These are phyloP conservation scores for Phaeosphaeria sp. DNA, from an alignment of 2,329 filamentous ascomycete genomes.

Conservation along the genomic window DNA sequence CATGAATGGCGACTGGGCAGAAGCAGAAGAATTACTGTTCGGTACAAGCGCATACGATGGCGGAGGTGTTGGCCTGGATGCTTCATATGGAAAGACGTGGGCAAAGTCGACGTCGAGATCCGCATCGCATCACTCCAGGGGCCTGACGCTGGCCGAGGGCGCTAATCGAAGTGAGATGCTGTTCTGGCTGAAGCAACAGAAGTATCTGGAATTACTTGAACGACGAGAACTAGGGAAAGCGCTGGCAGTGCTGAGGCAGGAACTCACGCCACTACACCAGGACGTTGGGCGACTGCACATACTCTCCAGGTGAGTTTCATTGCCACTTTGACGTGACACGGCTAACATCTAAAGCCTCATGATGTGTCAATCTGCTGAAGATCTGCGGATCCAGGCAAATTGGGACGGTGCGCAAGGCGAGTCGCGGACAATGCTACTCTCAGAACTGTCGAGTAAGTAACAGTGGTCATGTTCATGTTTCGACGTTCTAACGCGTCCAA, in stretches of 20 bases:
- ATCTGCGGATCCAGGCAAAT: slow-evolving; percentile 75
- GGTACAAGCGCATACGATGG: slow-evolving; percentile 56
- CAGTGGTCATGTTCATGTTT: neutral
- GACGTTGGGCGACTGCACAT: slow-evolving; percentile 79
- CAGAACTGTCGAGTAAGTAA: slow-evolving; percentile 78
- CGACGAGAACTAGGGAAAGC: slow-evolving; percentile 74
- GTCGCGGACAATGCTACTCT: slow-evolving; percentile 77
- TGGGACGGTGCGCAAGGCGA: slow-evolving; percentile 84
- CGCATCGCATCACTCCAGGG: slow-evolving; percentile 51
- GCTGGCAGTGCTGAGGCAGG: slow-evolving; percentile 81
- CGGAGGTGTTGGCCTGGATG: slow-evolving; percentile 48
- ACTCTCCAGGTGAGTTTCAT: slow-evolving; percentile 68
- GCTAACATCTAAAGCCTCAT: slow-evolving; percentile 67
- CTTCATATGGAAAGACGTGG: slow-evolving; percentile 42
- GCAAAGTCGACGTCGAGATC: slow-evolving; percentile 35
- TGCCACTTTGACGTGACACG: neutral
- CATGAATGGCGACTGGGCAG: slow-evolving; percentile 78
- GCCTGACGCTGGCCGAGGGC: slow-evolving; percentile 75
- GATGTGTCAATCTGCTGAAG: slow-evolving; percentile 82
- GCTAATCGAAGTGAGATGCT: slow-evolving; percentile 81
- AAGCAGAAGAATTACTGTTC: slow-evolving; percentile 83
- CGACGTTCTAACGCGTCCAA: slow-evolving; percentile 47
- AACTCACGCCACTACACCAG: slow-evolving; percentile 84
- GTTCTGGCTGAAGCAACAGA: slow-evolving; percentile 90
- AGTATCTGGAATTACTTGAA: slow-evolving; percentile 91